Percentiles rank a stretch among this genome's conserved stretches.
These are phyloP conservation scores for Hypoxylon rubiginosum DNA, from an alignment of 2,329 filamentous ascomycete species.

Conservation along the genomic window DNA sequence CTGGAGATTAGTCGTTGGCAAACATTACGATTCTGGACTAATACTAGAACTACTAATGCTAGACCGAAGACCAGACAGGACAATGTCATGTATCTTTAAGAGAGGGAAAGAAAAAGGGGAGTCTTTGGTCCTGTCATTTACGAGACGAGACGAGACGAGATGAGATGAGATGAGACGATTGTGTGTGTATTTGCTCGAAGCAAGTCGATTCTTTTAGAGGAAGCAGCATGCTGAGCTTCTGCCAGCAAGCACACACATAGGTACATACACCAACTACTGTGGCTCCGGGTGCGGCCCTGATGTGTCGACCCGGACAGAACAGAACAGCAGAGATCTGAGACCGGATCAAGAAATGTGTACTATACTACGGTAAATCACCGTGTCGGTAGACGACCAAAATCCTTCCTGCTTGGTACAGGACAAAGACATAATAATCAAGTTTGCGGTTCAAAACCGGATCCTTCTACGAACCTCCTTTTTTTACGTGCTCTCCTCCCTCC, in stretches of 20 bases:
- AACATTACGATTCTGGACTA: background rate
- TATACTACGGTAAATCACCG: constrained; percentile 34
- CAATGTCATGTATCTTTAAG: constrained; percentile 6
- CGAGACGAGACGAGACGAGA: constrained; percentile 2
- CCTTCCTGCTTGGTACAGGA: background rate
- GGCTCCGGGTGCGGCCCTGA: background rate
- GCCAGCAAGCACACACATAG: constrained; percentile 3
- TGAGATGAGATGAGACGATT: constrained; percentile 2
- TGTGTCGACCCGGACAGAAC: background rate
- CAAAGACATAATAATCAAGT: constrained; percentile 8
- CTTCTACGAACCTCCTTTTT: background rate
- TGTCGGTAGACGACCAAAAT: constrained; percentile 1
- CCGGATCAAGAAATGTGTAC: constrained; percentile 35
- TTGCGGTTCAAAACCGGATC: background rate
- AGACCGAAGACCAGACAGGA: background rate
- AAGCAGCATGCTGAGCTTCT: constrained; percentile 3
- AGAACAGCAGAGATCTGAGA: constrained; percentile 6
- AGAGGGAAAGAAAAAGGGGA: constrained; percentile 7
- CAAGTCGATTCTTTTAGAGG: background rate
- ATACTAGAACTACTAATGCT: background rate
- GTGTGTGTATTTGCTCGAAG: background rate
- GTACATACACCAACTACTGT: background rate
- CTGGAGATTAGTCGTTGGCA: constrained; percentile 45
- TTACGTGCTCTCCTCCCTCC: background rate
- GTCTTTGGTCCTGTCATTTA: background rate